Evolutionary conservation across 2,329 filamentous ascomycete species (phyloP).

Genomic region (Penicillium concentricum): DNA sequence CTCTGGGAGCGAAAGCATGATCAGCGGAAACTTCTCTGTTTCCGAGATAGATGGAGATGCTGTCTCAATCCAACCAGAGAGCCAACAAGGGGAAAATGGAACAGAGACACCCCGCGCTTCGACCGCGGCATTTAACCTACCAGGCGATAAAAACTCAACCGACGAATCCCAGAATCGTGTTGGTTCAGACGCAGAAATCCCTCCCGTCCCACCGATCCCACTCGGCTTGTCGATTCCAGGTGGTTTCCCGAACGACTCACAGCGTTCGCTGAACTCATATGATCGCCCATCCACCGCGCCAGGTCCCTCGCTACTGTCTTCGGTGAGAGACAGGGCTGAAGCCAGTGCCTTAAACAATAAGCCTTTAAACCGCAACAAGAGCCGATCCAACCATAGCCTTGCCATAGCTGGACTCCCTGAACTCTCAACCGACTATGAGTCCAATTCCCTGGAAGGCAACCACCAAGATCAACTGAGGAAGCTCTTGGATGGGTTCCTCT

Average conservation of each 20-base stretch:
- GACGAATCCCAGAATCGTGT: slow-evolving; percentile 12
- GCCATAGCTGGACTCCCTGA: slow-evolving; percentile 19
- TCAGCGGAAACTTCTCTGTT: slow-evolving; percentile 39
- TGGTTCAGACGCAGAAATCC: slow-evolving; percentile 36
- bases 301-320: slow-evolving; percentile 22
- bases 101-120: slow-evolving; percentile 35
- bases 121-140: slow-evolving; percentile 19
- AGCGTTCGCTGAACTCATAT: slow-evolving; percentile 28
- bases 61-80: slow-evolving; percentile 29
- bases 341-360: slow-evolving; percentile 20
- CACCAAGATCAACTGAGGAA: slow-evolving; percentile 36
- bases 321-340: slow-evolving; percentile 23
- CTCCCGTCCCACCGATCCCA: slow-evolving; percentile 49
- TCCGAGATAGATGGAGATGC: slow-evolving; percentile 36
- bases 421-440: slow-evolving; percentile 7
- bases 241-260: slow-evolving; percentile 42
- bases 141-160: slow-evolving; percentile 10
- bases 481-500: slow-evolving; percentile 39
- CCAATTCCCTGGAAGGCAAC: slow-evolving; percentile 18
- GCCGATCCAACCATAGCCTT: slow-evolving; percentile 34
- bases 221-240: slow-evolving; percentile 42
- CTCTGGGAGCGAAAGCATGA: slow-evolving; percentile 48
- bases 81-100: slow-evolving; percentile 27
- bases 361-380: slow-evolving; percentile 36
- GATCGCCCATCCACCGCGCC: slow-evolving; percentile 37